phyloP scores from a whole-genome alignment of 2,329 filamentous ascomycete species.

The Ophiognomonia clavigignenti-juglandacearum region DNA sequence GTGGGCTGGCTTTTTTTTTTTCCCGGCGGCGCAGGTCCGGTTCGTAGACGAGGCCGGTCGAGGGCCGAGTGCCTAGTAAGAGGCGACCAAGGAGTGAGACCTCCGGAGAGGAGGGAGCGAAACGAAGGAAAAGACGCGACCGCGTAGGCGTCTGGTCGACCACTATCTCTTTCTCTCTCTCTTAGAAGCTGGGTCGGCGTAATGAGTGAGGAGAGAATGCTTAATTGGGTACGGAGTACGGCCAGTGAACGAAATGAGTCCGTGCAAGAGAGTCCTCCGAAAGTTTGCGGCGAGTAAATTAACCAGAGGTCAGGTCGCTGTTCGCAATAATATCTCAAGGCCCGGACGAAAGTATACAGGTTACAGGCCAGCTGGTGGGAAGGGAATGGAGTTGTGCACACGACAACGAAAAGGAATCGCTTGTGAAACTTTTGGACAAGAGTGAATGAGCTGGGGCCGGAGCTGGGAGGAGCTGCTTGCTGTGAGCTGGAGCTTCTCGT shows the following conservation, averaged over 20 bases:
- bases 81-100: neutral
- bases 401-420: neutral
- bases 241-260: too few relatives aligned
- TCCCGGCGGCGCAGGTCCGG: neutral
- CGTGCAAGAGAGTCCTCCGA: too few relatives aligned
- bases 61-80: neutral
- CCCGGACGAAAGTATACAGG: neutral
- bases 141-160: too few relatives aligned
- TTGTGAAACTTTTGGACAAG: neutral
- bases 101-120: neutral
- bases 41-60: neutral
- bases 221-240: too few relatives aligned
- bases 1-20: too few relatives aligned
- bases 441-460: slow-evolving; percentile 8
- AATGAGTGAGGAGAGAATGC: too few relatives aligned
- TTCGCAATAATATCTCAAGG: slow-evolving; percentile 8
- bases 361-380: slow-evolving; percentile 16
- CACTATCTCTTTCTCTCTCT: too few relatives aligned
- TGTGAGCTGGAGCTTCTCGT: too few relatives aligned
- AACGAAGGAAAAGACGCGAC: slow-evolving; percentile 1
- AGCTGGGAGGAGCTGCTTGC: too few relatives aligned
- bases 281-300: slow-evolving; percentile 5
- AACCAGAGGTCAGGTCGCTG: slow-evolving; percentile 1
- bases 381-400: slow-evolving; percentile 14
- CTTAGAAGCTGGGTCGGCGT: too few relatives aligned